Base-by-base conservation (phyloP, 192 early-diverging fungal genomes). In the Coemansia sp. region DNA sequence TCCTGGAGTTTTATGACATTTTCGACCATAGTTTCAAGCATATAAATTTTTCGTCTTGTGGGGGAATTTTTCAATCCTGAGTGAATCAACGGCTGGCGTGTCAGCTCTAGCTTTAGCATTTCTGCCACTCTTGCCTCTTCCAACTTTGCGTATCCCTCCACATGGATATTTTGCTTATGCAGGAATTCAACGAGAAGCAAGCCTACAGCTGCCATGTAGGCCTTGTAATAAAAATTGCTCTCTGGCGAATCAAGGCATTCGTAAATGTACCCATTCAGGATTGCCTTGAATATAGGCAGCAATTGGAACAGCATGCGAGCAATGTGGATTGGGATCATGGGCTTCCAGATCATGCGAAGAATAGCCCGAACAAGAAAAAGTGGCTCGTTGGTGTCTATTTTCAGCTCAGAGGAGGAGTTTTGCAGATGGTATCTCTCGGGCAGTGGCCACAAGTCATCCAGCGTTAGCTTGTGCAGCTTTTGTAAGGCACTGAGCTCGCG, bases 301-400 rank as follows among this genome's bases (percentile, higher is more conserved):
- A 41, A 36, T 35, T 67, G 54, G 2, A 65, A 17, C 12, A 74
- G 1, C n/a, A 58, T 53, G 3, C 46, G 31, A 3, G 68, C n/a
- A 1, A 70, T 35, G 14, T 60, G 66, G 4, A 79, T 27, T 3
- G 77, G 77, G 2, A 79, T 45, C 54, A 74, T 31, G 11, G 77
- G 77, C 27, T 68, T 60, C 77, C 77, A 79, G 0, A 71, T 36
- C 64, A 79, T 74, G 7, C 71, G 71, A 0, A 37, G 4, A 32
- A 79, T 60, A 8, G 71, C 77, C 6, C 68, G 71, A 20, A 74
- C 29, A 41, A 79, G 49, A 27, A 79, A 79, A 27, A 79, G 24
- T 2, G 71, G 41, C 60, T 79, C 68, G 3, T 64, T 38, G 20
- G 60, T 25, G 19, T 79, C 43, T 41, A 70, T 70, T 6, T 39